These are phyloP conservation scores for Myxozyma vanderwaltii DNA, from an alignment of 805 yeast species.

Conservation along the genomic window DNA sequence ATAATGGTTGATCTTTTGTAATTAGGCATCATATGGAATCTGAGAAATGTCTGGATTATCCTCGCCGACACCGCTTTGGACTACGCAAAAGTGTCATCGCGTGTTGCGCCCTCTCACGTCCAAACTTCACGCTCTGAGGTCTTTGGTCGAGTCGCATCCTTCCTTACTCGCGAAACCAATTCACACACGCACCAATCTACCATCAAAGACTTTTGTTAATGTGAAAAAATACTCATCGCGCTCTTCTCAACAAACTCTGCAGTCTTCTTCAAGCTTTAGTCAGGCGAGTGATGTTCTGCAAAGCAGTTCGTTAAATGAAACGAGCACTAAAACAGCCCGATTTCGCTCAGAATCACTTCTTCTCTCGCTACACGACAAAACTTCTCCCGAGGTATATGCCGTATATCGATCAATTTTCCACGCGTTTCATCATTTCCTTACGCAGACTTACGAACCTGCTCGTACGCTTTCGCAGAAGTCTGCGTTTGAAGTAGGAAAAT, in stretches of 20 bases:
- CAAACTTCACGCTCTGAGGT: conserved; percentile 16
- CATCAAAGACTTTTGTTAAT: background rate
- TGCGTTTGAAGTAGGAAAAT: conserved; percentile 26
- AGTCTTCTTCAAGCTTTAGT: background rate
- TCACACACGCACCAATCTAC: background rate
- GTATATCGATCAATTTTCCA: conserved; percentile 18
- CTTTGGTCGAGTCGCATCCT: conserved; percentile 23
- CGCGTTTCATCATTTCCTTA: conserved; percentile 22
- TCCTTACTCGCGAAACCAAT: conserved; percentile 7
- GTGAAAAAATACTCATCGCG: conserved; percentile 3
- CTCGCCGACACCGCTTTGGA: conserved; percentile 22
- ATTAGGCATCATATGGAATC: background rate
- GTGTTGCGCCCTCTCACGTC: conserved; percentile 26
- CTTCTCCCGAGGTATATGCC: conserved; percentile 15
- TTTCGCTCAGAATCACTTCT: background rate
- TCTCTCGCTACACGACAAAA: conserved; percentile 6
- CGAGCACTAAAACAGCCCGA: background rate
- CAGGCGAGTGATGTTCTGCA: background rate
- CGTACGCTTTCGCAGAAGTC: conserved; percentile 21
- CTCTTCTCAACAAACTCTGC: background rate
- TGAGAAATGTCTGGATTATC: background rate
- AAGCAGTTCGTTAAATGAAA: background rate
- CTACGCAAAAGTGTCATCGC: conserved; percentile 29
- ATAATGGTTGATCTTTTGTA: background rate
- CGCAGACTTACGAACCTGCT: conserved; percentile 13